These are phyloP conservation scores for Haplosporangium sp. DNA, from an alignment of 371 early-diverging fungal species.

Conservation along the genomic window DNA sequence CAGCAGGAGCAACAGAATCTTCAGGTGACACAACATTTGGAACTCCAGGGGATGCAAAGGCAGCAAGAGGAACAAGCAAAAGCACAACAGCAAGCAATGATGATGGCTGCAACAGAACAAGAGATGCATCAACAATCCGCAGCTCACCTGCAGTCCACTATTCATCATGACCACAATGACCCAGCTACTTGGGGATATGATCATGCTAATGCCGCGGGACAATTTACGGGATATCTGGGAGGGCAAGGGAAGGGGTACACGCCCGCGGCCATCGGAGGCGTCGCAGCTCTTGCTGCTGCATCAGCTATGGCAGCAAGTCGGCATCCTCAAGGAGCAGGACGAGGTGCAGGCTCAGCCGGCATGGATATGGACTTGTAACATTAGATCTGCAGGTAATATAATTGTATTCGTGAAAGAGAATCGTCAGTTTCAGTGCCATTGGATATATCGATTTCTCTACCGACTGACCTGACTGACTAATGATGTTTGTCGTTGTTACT, in stretches of 20 bases:
- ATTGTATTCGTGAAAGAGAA: too few species aligned
- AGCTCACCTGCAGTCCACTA: conserved; percentile 1
- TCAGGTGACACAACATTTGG: conserved; percentile 33
- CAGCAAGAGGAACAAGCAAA: conserved; percentile 24
- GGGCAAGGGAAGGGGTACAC: conserved; percentile 46
- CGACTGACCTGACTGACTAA: too few species aligned
- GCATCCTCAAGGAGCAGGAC: conserved; percentile 12
- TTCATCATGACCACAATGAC: conserved; percentile 49
- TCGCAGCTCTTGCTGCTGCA: conserved; percentile 48
- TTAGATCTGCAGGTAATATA: too few species aligned
- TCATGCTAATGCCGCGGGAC: conserved; percentile 7
- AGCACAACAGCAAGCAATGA: conserved; percentile 7
- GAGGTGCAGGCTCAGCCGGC: conserved; percentile 14
- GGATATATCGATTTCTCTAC: too few species aligned
- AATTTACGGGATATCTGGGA: conserved; percentile 35
- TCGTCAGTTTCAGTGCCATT: too few species aligned
- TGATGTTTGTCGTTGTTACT: too few species aligned
- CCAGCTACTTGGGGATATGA: conserved; percentile 43
- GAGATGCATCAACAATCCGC: conserved; percentile 3
- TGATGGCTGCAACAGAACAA: conserved; percentile 15
- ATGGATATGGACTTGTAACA: conserved; percentile 52
- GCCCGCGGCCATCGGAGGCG: conserved; percentile 46
- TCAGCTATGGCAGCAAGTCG: conserved; percentile 39
- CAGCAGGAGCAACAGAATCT: conserved; percentile 33
- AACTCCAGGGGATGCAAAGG: conserved; percentile 30